phyloP scores from a whole-genome alignment of 192 early-diverging fungal species.

The Coemansia sp. region DNA sequence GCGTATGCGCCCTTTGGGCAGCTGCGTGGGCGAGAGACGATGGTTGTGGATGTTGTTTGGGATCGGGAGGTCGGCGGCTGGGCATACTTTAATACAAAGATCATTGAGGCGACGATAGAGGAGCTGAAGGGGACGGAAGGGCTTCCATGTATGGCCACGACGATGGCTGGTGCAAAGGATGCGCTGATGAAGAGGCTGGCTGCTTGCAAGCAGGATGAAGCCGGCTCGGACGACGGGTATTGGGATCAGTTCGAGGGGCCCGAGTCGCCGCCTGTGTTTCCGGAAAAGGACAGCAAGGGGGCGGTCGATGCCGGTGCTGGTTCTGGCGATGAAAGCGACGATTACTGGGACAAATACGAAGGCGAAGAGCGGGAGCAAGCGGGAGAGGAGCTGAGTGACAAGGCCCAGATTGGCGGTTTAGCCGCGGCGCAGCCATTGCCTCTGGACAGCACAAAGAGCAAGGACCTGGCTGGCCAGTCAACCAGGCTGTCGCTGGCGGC shows the following conservation, averaged over 20 bases:
- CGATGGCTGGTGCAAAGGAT: background rate
- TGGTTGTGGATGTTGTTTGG: slow-evolving; percentile 26
- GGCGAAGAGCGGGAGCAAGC: slow-evolving; percentile 3
- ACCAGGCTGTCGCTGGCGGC: slow-evolving; percentile 20
- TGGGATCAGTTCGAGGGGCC: background rate
- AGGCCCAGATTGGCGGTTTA: too few species aligned
- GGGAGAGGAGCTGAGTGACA: background rate
- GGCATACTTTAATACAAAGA: slow-evolving; percentile 26
- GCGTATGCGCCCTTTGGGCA: slow-evolving; percentile 30
- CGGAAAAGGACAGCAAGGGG: background rate
- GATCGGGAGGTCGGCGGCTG: slow-evolving; percentile 14
- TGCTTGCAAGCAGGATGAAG: background rate
- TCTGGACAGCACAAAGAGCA: too few species aligned
- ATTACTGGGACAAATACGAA: slow-evolving; percentile 9
- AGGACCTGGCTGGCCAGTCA: slow-evolving; percentile 4
- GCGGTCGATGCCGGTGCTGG: background rate
- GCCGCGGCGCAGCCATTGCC: too few species aligned
- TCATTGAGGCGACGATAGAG: background rate
- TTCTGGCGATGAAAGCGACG: background rate
- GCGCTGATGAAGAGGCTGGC: background rate
- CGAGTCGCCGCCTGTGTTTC: background rate
- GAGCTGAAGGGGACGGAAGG: background rate
- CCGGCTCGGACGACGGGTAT: background rate
- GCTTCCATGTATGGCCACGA: background rate
- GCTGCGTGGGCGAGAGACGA: background rate